Evolutionary conservation across 495 filamentous ascomycete species (phyloP).

Genomic region (Daldinia bambusicola): DNA sequence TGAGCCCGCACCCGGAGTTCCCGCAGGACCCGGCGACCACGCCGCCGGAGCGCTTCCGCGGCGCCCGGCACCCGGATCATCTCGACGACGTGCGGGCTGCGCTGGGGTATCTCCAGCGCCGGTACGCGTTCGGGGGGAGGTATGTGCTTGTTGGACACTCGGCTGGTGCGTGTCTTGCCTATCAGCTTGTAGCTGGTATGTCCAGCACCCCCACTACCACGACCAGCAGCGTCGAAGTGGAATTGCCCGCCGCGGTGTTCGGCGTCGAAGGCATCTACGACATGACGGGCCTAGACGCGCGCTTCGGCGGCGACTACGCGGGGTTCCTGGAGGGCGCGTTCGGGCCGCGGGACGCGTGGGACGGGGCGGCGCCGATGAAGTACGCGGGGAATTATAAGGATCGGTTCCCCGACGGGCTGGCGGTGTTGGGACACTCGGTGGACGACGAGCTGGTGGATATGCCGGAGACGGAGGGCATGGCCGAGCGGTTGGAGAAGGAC

Average conservation of each 20-base stretch:
- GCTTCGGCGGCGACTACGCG: slow-evolving; percentile 38
- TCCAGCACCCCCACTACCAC: no score
- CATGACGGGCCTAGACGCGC: slow-evolving; percentile 40
- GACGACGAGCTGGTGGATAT: slow-evolving; percentile 69
- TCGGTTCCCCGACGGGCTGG: slow-evolving; percentile 56
- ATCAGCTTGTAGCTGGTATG: slow-evolving; percentile 60
- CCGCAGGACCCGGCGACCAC: slow-evolving; percentile 57
- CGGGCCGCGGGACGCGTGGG: slow-evolving; percentile 43
- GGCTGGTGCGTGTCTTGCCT: slow-evolving; percentile 77
- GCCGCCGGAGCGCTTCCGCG: slow-evolving; percentile 51
- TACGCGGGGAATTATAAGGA: slow-evolving; percentile 49
- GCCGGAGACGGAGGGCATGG: slow-evolving; percentile 65
- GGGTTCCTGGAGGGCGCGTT: slow-evolving; percentile 42
- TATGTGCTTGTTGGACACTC: slow-evolving; percentile 82
- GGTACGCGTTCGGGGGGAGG: slow-evolving; percentile 58
- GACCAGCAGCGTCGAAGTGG: background rate
- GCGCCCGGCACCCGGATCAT: slow-evolving; percentile 77
- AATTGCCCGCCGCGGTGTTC: slow-evolving; percentile 39
- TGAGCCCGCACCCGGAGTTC: slow-evolving; percentile 75
- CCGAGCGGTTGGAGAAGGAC: slow-evolving; percentile 44
- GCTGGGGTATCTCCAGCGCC: slow-evolving; percentile 67
- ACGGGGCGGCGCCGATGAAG: slow-evolving; percentile 41
- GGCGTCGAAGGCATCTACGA: slow-evolving; percentile 49
- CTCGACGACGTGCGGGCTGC: slow-evolving; percentile 73
- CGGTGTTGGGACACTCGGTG: slow-evolving; percentile 67